Conservation (phyloP, 176 grass and related monocot genomes). For the Zea luxurians region DNA sequence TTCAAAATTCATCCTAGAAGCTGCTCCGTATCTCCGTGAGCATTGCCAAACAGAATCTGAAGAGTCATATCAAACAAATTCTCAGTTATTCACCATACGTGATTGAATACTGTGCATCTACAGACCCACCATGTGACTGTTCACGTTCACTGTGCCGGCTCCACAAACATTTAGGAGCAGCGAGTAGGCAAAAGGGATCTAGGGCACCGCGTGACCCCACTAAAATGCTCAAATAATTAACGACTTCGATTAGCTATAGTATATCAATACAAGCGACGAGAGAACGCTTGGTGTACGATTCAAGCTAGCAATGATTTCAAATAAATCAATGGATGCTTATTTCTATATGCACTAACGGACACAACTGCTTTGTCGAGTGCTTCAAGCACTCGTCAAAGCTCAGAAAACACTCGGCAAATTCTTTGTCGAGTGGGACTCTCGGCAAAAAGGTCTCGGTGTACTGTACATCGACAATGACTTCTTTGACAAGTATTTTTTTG, state of each 20-base stretch:
- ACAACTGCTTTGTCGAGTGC: no score
- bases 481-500: no score
- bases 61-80: no score
- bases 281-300: not conserved
- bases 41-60: no score
- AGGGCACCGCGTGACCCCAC: conserved; percentile 6
- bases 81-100: not conserved
- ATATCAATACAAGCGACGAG: not conserved
- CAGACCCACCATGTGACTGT: conserved; percentile 28
- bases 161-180: conserved; percentile 19
- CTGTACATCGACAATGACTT: no score
- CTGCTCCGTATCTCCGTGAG: no score
- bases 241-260: conserved; percentile 27
- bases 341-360: no score
- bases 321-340: not conserved
- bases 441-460: no score
- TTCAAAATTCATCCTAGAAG: no score
- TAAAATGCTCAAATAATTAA: conserved; percentile 1
- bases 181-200: conserved; percentile 32
- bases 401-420: no score
- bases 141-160: conserved; percentile 32
- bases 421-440: no score
- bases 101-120: conserved; percentile 6
- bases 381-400: no score
- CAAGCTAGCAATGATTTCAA: conserved; percentile 19